Percentiles rank a stretch among this genome's conserved stretches.
Evolutionary conservation across 116 monocot genomes (phyloP).

Genomic region (Cymodocea nodosa): DNA sequence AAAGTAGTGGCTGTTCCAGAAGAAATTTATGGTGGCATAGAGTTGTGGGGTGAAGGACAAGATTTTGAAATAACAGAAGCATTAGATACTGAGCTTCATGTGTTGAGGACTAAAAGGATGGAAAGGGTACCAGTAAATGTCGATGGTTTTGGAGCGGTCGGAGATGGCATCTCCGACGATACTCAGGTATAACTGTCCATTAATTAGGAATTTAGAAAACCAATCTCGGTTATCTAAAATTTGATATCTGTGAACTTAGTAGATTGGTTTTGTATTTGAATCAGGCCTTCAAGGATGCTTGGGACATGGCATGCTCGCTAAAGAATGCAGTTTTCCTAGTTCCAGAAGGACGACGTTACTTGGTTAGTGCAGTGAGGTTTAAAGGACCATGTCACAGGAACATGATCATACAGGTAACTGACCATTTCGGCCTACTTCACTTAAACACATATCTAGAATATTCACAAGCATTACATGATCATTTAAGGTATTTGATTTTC

Average conservation of each 20-base stretch:
- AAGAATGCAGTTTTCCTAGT: slow-evolving; percentile 78
- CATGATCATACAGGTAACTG: slow-evolving; percentile 62
- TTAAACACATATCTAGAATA: background rate
- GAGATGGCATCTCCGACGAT: slow-evolving; percentile 76
- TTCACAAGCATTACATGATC: too few relatives aligned
- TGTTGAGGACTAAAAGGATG: slow-evolving; percentile 18
- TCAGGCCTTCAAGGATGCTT: slow-evolving; percentile 73
- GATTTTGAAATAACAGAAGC: background rate
- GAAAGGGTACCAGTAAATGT: slow-evolving; percentile 69
- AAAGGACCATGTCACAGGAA: slow-evolving; percentile 55
- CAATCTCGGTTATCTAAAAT: too few relatives aligned
- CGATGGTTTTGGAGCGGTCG: slow-evolving; percentile 76
- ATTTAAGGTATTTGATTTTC: too few relatives aligned
- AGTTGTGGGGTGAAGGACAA: slow-evolving; percentile 4
- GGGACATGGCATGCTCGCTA: slow-evolving; percentile 63
- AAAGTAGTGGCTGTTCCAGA: background rate
- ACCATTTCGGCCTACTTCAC: background rate
- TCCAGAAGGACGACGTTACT: slow-evolving; percentile 45
- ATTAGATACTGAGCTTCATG: slow-evolving; percentile 2
- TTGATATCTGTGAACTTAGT: too few relatives aligned
- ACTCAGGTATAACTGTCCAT: slow-evolving; percentile 38
- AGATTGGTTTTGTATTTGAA: background rate
- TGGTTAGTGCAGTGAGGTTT: slow-evolving; percentile 61
- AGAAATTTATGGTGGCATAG: background rate
- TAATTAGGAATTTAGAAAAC: too few relatives aligned